These are phyloP conservation scores for Terana coerulea DNA, from an alignment of 768 basidiomycete species.

Conservation along the genomic window DNA sequence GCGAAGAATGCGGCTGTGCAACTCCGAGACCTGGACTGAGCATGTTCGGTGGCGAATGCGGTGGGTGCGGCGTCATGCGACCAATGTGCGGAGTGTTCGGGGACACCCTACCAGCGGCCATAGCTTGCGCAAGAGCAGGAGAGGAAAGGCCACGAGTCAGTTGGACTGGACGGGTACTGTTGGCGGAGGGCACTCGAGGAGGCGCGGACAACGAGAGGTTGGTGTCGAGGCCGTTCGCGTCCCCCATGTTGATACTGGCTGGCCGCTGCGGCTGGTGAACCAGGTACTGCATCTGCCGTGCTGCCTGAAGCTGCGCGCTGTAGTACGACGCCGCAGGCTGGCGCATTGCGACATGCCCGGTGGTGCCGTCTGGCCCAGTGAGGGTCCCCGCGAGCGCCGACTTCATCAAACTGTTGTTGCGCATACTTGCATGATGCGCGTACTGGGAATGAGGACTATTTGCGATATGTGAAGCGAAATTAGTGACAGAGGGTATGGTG, in stretches of 20 bases:
- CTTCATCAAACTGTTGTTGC: constrained; percentile 58
- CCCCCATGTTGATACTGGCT: constrained; percentile 21
- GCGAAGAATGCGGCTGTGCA: constrained; percentile 28
- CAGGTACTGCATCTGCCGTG: constrained; percentile 32
- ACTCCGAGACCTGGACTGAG: constrained; percentile 24
- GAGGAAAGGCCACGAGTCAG: constrained; percentile 16
- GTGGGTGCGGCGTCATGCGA: constrained; percentile 24
- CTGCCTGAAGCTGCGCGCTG: constrained; percentile 36
- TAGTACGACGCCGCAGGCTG: constrained; percentile 36
- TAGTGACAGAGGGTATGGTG: constrained; percentile 24
- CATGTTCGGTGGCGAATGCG: constrained; percentile 26
- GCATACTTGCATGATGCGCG: constrained; percentile 39
- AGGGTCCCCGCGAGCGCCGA: constrained; percentile 43
- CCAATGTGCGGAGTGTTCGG: constrained; percentile 21
- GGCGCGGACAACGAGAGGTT: constrained; percentile 31
- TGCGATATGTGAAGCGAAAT: constrained; percentile 41
- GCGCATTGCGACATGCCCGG: constrained; percentile 24
- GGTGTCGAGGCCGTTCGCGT: constrained; percentile 31
- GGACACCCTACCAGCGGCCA: constrained; percentile 15
- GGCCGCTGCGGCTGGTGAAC: constrained; percentile 13
- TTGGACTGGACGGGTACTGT: constrained; percentile 43
- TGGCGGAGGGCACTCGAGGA: constrained; percentile 50
- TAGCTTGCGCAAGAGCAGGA: constrained; percentile 6
- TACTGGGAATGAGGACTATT: constrained; percentile 31
- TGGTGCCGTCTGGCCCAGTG: constrained; percentile 35